Conservation (phyloP, 345 rosid genomes). For the Erysimum cheiranthoides region DNA sequence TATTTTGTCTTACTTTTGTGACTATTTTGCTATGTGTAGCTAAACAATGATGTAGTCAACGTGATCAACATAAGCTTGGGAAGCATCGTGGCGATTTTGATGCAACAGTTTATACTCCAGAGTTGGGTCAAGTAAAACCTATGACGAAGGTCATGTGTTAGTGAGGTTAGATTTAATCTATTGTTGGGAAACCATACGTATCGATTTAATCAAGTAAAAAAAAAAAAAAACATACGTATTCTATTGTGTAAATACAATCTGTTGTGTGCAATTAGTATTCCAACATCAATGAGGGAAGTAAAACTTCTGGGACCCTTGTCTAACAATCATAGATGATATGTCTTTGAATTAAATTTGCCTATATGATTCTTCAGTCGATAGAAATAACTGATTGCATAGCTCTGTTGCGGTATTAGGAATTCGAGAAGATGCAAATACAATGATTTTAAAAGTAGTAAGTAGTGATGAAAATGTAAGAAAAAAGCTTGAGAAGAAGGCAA, state of each 20-base stretch:
- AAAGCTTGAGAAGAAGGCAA: constrained; percentile 9
- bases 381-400: not conserved
- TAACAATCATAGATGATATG: not conserved
- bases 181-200: constrained; percentile 8
- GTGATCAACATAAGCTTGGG: constrained; percentile 90
- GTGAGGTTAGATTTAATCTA: constrained; percentile 21
- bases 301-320: constrained; percentile 5
- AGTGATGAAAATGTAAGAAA: not conserved
- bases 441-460: not conserved
- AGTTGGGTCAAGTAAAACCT: constrained; percentile 43
- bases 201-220: too few species aligned
- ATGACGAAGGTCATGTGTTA: constrained; percentile 2
- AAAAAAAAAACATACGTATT: too few species aligned
- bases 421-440: not conserved
- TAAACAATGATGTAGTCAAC: constrained; percentile 88
- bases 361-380: not conserved
- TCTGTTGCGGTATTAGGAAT: not conserved
- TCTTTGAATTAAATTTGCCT: not conserved
- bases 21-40: constrained; percentile 57
- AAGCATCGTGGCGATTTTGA: constrained; percentile 80
- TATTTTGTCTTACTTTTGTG: not conserved
- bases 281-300: not conserved
- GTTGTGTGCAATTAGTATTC: constrained; percentile 23
- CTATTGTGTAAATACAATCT: constrained; percentile 23
- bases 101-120: constrained; percentile 63